Percentiles rank a stretch among this genome's conserved stretches.
phyloP scores from a whole-genome alignment of 495 filamentous ascomycete species.

The Aspergillus affinis region DNA sequence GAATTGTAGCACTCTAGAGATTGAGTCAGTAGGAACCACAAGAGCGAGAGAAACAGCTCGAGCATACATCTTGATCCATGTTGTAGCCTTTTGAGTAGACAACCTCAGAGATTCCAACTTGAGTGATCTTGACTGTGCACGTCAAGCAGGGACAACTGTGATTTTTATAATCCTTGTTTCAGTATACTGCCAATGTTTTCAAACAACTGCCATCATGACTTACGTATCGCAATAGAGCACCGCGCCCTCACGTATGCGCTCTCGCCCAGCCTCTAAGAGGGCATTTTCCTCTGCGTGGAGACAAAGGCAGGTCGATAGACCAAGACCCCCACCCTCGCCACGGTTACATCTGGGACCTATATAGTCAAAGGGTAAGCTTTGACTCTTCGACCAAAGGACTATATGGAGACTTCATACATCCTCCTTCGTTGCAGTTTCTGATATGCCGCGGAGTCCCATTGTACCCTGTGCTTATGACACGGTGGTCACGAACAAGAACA shows the following conservation, averaged over 20 bases:
- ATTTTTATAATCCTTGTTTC: neutral
- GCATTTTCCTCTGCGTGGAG: slow-evolving; percentile 98
- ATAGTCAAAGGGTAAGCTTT: neutral
- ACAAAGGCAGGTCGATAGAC: slow-evolving; percentile 83
- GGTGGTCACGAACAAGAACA: slow-evolving; percentile 83
- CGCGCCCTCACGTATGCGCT: slow-evolving; percentile 75
- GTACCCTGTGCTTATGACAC: slow-evolving; percentile 95
- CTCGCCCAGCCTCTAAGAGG: slow-evolving; percentile 86
- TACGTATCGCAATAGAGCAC: slow-evolving; percentile 91
- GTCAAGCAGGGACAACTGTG: slow-evolving; percentile 86
- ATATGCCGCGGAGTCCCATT: slow-evolving; percentile 90
- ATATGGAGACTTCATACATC: slow-evolving; percentile 55
- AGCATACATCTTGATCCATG: slow-evolving; percentile 71
- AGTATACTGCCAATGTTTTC: neutral
- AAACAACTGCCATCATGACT: slow-evolving; percentile 18
- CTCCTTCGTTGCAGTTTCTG: slow-evolving; percentile 88
- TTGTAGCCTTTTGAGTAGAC: slow-evolving; percentile 92
- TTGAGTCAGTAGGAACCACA: slow-evolving; percentile 18
- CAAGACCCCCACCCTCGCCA: slow-evolving; percentile 65
- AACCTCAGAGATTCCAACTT: slow-evolving; percentile 92
- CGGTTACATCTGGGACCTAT: slow-evolving; percentile 75
- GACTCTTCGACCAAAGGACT: neutral
- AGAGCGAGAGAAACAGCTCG: neutral
- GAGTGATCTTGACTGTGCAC: slow-evolving; percentile 96
- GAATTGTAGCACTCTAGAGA: slow-evolving; percentile 69